phyloP scores from a whole-genome alignment of 2,329 filamentous ascomycete genomes.

The Podosphaera leucotricha region DNA sequence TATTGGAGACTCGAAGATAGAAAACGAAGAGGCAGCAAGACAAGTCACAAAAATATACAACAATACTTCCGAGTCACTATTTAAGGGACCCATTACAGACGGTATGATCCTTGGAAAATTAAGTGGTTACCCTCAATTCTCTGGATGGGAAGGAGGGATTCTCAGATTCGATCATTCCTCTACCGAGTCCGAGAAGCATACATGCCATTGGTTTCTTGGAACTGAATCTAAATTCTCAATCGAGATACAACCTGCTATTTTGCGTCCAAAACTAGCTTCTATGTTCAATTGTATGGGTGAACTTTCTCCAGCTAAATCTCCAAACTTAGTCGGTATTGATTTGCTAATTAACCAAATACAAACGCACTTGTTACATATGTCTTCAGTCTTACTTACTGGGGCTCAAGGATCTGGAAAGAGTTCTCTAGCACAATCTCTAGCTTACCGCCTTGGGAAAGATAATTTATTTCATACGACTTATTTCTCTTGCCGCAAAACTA shows the following conservation, averaged over 20 bases:
- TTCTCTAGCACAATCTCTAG: slow-evolving; percentile 51
- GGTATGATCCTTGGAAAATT: slow-evolving; percentile 49
- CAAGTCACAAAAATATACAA: slow-evolving; percentile 51
- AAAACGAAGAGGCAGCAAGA: slow-evolving; percentile 53
- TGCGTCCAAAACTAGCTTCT: slow-evolving; percentile 33
- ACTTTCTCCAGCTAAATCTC: slow-evolving; percentile 26
- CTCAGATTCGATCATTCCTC: slow-evolving; percentile 48
- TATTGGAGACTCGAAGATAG: slow-evolving; percentile 64
- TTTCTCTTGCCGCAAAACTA: slow-evolving; percentile 64
- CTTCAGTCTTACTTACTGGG: slow-evolving; percentile 73
- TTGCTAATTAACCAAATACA: slow-evolving; percentile 46
- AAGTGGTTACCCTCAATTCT: slow-evolving; percentile 25
- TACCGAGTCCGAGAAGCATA: slow-evolving; percentile 23
- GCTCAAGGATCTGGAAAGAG: slow-evolving; percentile 82
- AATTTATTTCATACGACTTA: slow-evolving; percentile 64
- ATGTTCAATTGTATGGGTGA: slow-evolving; percentile 26
- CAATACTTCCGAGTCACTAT: slow-evolving; percentile 32
- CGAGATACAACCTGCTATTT: slow-evolving; percentile 52
- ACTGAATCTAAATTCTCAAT: slow-evolving; percentile 50
- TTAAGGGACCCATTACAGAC: slow-evolving; percentile 73
- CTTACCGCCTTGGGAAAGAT: slow-evolving; percentile 46
- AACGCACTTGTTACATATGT: slow-evolving; percentile 58
- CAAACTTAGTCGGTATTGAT: slow-evolving; percentile 64
- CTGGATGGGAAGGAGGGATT: slow-evolving; percentile 63
- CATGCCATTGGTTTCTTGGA: slow-evolving; percentile 48